phyloP scores from a whole-genome alignment of 768 basidiomycete genomes.

The Tulasnella sp. region DNA sequence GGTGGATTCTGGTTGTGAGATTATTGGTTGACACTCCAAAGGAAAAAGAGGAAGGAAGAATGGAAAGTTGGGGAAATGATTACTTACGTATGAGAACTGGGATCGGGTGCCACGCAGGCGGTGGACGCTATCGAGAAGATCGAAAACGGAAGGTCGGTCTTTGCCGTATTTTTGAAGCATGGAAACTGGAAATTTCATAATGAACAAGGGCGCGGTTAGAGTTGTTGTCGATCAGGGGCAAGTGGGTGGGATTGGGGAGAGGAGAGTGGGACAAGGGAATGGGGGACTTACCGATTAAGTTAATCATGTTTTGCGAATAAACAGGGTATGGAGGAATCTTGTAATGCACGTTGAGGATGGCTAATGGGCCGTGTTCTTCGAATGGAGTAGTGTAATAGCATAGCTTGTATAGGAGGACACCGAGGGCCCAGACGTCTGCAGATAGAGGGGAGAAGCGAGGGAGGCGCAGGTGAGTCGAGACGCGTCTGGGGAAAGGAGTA shows the following conservation, averaged over 20 bases:
- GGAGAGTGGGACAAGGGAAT: conserved; percentile 28
- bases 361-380: conserved; percentile 94
- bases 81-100: conserved; percentile 59
- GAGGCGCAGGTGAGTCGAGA: conserved; percentile 19
- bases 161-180: conserved; percentile 91
- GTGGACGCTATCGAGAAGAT: conserved; percentile 79
- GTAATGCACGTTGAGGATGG: conserved; percentile 95
- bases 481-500: not conserved
- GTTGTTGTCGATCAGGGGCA: not conserved
- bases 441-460: conserved; percentile 9
- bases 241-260: too few relatives aligned
- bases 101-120: conserved; percentile 83
- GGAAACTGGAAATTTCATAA: conserved; percentile 49
- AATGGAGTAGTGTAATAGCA: conserved; percentile 99
- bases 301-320: conserved; percentile 78
- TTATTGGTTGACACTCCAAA: conserved; percentile 26
- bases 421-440: conserved; percentile 91
- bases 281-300: conserved; percentile 62
- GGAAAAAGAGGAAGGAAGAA: not conserved
- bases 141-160: conserved; percentile 83
- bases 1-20: conserved; percentile 27
- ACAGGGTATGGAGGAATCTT: conserved; percentile 83
- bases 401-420: conserved; percentile 93
- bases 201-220: conserved; percentile 19
- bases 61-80: not conserved